A percentile compares a stretch with the other conserved stretches of the same genome.
Evolutionary conservation across 257 asterid species (phyloP).

Genomic region (Gentiana dahurica): DNA sequence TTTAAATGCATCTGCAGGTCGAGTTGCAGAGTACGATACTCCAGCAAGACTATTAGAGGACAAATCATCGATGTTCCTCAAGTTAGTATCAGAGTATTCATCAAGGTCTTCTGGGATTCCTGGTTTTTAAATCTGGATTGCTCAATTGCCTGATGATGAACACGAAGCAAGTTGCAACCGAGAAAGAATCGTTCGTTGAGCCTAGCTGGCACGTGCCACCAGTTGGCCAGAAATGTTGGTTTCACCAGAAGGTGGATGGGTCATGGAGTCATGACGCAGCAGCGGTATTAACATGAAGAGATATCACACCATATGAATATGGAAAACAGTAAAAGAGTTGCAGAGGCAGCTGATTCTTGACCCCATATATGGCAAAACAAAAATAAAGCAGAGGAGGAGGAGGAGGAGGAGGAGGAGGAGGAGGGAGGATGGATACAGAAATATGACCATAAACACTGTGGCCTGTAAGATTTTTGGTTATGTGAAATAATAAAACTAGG

Average conservation of each 20-base stretch:
- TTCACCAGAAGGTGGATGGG: neutral
- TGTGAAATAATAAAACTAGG: too few species aligned
- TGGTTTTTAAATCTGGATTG: slow-evolving; percentile 31
- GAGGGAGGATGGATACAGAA: too few species aligned
- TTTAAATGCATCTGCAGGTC: slow-evolving; percentile 37
- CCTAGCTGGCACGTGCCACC: neutral
- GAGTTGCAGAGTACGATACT: slow-evolving; percentile 88
- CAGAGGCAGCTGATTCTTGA: too few species aligned
- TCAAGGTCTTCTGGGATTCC: slow-evolving; percentile 57
- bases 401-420: too few species aligned
- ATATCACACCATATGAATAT: too few species aligned
- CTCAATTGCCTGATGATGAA: slow-evolving; percentile 1
- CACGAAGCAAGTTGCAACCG: slow-evolving; percentile 8
- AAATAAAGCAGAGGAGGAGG: too few species aligned
- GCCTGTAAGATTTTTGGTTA: too few species aligned
- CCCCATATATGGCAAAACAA: too few species aligned
- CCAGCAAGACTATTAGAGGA: slow-evolving; percentile 86
- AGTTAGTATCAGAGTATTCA: slow-evolving; percentile 85
- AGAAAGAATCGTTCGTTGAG: neutral
- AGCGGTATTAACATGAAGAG: too few species aligned
- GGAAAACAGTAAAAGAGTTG: too few species aligned
- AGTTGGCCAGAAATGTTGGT: slow-evolving; percentile 1
- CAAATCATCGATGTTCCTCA: slow-evolving; percentile 92
- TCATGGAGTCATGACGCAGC: too few species aligned
- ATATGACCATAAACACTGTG: too few species aligned